Conservation (phyloP, 1,139 yeast species). For the Wickerhamomyces sp. region DNA sequence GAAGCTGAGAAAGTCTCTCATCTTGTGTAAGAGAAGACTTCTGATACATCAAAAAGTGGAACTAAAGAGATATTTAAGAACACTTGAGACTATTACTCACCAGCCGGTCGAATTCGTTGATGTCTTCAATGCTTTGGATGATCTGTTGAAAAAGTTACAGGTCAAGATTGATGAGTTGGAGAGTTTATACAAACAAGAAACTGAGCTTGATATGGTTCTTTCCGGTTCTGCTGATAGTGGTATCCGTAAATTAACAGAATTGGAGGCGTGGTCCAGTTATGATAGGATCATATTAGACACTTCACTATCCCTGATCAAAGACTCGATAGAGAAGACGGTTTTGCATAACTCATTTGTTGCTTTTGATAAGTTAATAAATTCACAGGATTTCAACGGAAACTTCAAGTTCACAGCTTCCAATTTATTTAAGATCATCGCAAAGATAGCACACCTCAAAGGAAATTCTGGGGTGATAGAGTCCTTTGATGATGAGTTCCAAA, state of each 20-base stretch:
- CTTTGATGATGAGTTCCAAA: constrained; percentile 14
- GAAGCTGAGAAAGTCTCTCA: constrained; percentile 36
- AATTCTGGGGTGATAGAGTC: constrained; percentile 5
- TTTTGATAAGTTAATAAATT: constrained; percentile 31
- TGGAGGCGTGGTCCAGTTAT: constrained; percentile 49
- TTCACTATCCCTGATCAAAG: constrained; percentile 38
- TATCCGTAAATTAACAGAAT: constrained; percentile 40
- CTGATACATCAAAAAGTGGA: constrained; percentile 40
- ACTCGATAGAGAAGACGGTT: constrained; percentile 47
- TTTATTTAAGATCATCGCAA: constrained; percentile 13
- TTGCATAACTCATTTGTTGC: constrained; percentile 51
- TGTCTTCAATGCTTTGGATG: constrained; percentile 10
- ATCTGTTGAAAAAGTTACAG: constrained; percentile 21
- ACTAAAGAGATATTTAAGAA: constrained; percentile 26
- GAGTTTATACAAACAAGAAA: constrained; percentile 39
- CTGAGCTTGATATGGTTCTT: constrained; percentile 48
- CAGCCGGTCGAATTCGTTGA: constrained; percentile 10
- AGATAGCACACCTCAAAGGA: constrained; percentile 9
- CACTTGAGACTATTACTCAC: constrained; percentile 10
- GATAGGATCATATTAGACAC: constrained; percentile 40
- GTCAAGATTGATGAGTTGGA: constrained; percentile 48
- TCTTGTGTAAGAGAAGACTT: constrained; percentile 54
- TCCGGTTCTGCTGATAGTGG: constrained; percentile 38
- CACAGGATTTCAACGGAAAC: constrained; percentile 19
- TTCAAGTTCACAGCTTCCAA: constrained; percentile 14